Conservation (phyloP, 257 asterid species). For the Primulina tabacum region DNA sequence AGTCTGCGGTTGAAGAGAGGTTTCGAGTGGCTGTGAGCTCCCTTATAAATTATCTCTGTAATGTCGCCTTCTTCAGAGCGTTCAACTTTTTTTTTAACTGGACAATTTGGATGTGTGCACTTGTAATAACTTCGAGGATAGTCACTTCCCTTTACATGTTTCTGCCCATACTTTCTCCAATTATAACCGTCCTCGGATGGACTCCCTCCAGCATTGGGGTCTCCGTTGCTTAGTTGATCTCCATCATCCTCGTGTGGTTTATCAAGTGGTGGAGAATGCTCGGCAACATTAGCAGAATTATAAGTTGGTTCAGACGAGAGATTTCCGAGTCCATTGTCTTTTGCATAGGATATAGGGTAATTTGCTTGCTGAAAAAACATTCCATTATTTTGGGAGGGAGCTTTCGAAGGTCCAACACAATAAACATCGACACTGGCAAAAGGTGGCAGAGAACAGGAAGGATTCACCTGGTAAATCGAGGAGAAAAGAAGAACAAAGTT, state of each 20-base stretch:
- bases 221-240: constrained; percentile 54
- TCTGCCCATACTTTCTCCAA: constrained; percentile 92
- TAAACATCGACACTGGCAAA: constrained; percentile 39
- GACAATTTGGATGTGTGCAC: constrained; percentile 69
- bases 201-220: constrained; percentile 46
- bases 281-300: constrained; percentile 31
- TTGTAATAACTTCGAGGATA: constrained; percentile 88
- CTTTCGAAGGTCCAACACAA: constrained; percentile 30
- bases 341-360: constrained; percentile 36
- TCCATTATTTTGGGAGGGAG: constrained; percentile 22
- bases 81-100: constrained; percentile 81
- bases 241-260: constrained; percentile 50
- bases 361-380: constrained; percentile 36
- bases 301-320: constrained; percentile 35
- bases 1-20: constrained; percentile 65
- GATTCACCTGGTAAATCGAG: constrained; percentile 32
- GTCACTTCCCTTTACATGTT: constrained; percentile 80
- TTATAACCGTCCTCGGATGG: constrained; percentile 73
- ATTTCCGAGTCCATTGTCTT: constrained; percentile 30
- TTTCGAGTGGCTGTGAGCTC: constrained; percentile 71
- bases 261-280: constrained; percentile 60
- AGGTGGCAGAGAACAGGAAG: constrained; percentile 37
- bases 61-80: constrained; percentile 72
- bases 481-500: constrained; percentile 19
- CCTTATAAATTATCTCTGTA: constrained; percentile 78